Percentiles rank a stretch among this genome's conserved stretches.
Evolutionary conservation across 192 early-diverging fungal species (phyloP).

Genomic region (Endogone sp.): DNA sequence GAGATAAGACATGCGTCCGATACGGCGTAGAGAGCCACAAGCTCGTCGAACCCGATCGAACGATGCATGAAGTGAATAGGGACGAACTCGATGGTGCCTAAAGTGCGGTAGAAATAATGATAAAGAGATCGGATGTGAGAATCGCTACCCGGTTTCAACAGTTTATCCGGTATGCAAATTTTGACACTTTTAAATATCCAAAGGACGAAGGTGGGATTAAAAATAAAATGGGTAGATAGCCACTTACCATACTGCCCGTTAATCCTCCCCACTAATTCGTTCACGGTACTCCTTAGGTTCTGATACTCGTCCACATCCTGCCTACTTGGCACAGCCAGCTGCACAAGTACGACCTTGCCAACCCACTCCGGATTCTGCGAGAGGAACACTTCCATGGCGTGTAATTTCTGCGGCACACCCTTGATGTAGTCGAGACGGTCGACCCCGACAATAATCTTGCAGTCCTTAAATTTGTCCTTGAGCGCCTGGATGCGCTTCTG

Average conservation of each 20-base stretch:
- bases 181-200: too few relatives aligned
- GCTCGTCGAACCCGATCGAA: conserved; percentile 91
- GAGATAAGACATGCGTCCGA: conserved; percentile 96
- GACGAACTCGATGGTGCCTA: conserved; percentile 89
- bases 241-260: conserved; percentile 83
- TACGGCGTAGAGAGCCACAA: conserved; percentile 93
- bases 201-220: neutral
- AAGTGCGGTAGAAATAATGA: neutral
- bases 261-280: conserved; percentile 96
- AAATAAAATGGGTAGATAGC: neutral
- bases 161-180: neutral
- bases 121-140: neutral
- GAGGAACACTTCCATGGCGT: conserved; percentile 92
- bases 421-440: conserved; percentile 99
- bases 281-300: conserved; percentile 87
- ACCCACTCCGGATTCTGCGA: conserved; percentile 85
- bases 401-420: conserved; percentile 98
- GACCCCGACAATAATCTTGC: conserved; percentile 92
- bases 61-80: conserved; percentile 99
- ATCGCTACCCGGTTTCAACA: neutral
- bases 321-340: conserved; percentile 97
- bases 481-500: conserved; percentile 72
- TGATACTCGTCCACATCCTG: conserved; percentile 99
- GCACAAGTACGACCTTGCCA: conserved; percentile 92
- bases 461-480: conserved; percentile 80